Evolutionary conservation across 192 early-diverging fungal genomes (phyloP), one percentile per base, ranked within the genome.

Genomic region (Mortierella antarctica): DNA sequence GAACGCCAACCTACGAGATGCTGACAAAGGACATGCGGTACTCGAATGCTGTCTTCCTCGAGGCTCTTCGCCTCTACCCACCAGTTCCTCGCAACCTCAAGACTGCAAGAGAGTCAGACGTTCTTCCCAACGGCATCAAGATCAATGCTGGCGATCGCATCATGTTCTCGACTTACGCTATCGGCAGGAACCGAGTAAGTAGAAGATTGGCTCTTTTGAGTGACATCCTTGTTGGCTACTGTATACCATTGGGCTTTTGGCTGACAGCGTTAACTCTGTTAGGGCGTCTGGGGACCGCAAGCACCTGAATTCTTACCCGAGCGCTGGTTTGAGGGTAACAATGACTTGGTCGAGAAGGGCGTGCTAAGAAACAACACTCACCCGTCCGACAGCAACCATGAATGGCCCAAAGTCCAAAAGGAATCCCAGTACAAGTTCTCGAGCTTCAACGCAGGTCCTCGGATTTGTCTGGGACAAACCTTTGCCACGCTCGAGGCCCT

Each of bases 51-150:
- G 82, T 85, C 14, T 90, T 91, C 63, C 58, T 71, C 39, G 93
- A 94, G 78, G 82, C 87, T 9, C 68, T 93, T 31, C 85, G 93
- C 10, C 62, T 94, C 20, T 86, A 90, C 73, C 92, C 93, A 49
- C 81, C 88, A 39, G 91, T 95, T 6, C 93, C 92, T 7, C 41
- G 21, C 1, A 86, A 92, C 46, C 47, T 74, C 12, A 92, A 92
- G 76, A 70, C 79, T 41, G 85, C 87, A 8, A 59, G 90, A 15
- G 56, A 84, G 5, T 90, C 93, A 56, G 85, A 86, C 53, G 71
- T 90, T 13, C 81, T 89, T 13, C 92, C 92, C 12, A 86, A 91
- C 69, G 91, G 91, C 6, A 86, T 83, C 18, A 14, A 56, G 12
- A 75, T 94, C 51, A 57, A 77, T 17, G 83, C 75, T 20, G 91